Evolutionary conservation across 441 rosid species (phyloP).

Genomic region (Erodium trifolium): DNA sequence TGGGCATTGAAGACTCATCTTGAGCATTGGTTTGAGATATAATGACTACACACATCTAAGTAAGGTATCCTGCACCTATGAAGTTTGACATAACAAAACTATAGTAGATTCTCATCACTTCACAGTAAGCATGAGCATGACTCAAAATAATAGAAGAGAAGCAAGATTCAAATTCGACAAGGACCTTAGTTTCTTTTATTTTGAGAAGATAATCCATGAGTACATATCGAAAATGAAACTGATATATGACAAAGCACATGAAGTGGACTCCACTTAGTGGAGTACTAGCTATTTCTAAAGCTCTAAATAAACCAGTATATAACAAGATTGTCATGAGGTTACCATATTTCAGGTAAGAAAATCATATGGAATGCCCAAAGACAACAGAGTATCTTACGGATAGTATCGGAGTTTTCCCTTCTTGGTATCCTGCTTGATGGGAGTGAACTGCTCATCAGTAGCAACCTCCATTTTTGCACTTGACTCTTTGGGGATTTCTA

Average conservation of each 20-base stretch:
- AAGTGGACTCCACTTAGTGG: too few species aligned
- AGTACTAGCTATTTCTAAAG: not conserved
- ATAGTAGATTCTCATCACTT: too few species aligned
- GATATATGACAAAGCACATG: not conserved
- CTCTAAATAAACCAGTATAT: not conserved
- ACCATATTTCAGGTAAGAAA: not conserved
- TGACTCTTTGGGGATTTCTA: slow-evolving; percentile 86
- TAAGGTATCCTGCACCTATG: not conserved
- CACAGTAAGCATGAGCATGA: too few species aligned
- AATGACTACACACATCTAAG: not conserved
- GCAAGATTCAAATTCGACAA: not conserved
- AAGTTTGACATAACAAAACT: too few species aligned
- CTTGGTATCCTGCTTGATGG: slow-evolving; percentile 93
- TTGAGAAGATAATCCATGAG: too few species aligned
- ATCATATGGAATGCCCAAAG: not conserved
- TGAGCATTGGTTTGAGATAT: not conserved
- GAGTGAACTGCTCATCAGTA: slow-evolving; percentile 83
- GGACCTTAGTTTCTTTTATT: not conserved
- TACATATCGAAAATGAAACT: too few species aligned
- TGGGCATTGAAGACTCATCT: not conserved
- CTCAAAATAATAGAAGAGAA: too few species aligned
- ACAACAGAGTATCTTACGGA: slow-evolving; percentile 50
- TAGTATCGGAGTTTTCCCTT: slow-evolving; percentile 88
- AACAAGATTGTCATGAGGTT: not conserved
- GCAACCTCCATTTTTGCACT: slow-evolving; percentile 99